phyloP scores from a whole-genome alignment of 768 basidiomycete species.

The Tricholoma terreum region DNA sequence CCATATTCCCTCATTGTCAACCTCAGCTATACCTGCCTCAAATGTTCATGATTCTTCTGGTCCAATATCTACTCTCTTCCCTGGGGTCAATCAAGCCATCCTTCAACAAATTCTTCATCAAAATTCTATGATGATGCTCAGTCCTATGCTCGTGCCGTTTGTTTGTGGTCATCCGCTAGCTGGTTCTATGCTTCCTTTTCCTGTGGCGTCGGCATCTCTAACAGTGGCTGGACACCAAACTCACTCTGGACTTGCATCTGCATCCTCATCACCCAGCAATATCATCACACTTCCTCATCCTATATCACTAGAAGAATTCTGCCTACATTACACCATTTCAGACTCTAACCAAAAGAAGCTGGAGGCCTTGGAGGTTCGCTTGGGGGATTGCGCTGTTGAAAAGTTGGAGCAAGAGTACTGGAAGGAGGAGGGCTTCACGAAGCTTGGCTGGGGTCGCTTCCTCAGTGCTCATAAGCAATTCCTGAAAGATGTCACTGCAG shows the following conservation, averaged over 20 bases:
- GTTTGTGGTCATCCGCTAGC: no score
- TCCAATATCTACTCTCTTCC: no score
- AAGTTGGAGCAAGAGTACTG: slow-evolving; percentile 1
- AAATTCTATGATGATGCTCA: background rate
- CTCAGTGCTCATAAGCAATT: background rate
- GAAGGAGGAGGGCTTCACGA: background rate
- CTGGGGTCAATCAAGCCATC: background rate
- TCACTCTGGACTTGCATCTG: background rate
- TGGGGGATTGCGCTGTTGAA: background rate
- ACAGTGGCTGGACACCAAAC: no score
- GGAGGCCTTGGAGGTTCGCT: background rate
- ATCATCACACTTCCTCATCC: background rate
- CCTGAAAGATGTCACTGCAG: background rate
- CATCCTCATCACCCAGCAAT: background rate
- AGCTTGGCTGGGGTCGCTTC: background rate
- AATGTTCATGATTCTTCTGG: background rate
- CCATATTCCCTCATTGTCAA: no score
- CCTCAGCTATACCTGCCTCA: no score
- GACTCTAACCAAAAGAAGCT: background rate
- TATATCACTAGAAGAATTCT: slow-evolving; percentile 2
- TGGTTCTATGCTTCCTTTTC: no score
- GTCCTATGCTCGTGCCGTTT: background rate
- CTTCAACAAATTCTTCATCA: background rate
- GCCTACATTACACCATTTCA: background rate
- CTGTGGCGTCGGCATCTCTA: no score